Base-by-base conservation (phyloP, 2,329 filamentous ascomycete species). In the Metarhizium album region DNA sequence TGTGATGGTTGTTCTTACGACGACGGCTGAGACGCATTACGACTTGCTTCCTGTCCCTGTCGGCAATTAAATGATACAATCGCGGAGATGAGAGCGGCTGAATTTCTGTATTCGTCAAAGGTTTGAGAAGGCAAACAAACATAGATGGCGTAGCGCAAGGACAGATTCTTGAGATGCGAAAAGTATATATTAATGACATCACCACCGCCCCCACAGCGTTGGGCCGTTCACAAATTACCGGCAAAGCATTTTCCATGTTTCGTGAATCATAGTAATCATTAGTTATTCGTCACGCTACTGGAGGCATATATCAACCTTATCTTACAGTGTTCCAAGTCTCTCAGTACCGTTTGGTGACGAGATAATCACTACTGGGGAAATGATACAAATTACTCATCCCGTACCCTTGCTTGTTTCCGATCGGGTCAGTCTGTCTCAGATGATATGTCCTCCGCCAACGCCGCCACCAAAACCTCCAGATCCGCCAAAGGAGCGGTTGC, bases 401-500 rank as follows among this genome's bases (percentile, higher is more conserved):
- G 33, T 40, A n/a, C 46, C 20, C 4, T 9, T 29, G n/a, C n/a
- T n/a, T n/a, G 18, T 14, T 27, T 47, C 18, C 6, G 37, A 11
- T 38, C 7, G 4, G 2, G 7, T 9, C 14, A 13, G 18, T 29
- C 35, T 24, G 46, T 16, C 33, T 55, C 58, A 67, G 50, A 70
- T 61, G 53, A 69, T 64, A 42, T 57, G 50, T 23, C 64, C 62
- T 23, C 65, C 63, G 0, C 66, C 62, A 4, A 62, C 62, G 0
- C 64, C 68, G 20, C 67, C 65, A 3, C 66, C 64, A 45, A 67
- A 23, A 22, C 68, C 65, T 16, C 62, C 62, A 13, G 62, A 63
- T 7, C 64, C 66, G 16, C 71, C 72, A 56, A 69, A 71, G 4
- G 69, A 63, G 42, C 68, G 58, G 47, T 64, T 62, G 23, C 70